Base-by-base conservation (phyloP, 1,139 yeast genomes). In the Yueomyces sp. region DNA sequence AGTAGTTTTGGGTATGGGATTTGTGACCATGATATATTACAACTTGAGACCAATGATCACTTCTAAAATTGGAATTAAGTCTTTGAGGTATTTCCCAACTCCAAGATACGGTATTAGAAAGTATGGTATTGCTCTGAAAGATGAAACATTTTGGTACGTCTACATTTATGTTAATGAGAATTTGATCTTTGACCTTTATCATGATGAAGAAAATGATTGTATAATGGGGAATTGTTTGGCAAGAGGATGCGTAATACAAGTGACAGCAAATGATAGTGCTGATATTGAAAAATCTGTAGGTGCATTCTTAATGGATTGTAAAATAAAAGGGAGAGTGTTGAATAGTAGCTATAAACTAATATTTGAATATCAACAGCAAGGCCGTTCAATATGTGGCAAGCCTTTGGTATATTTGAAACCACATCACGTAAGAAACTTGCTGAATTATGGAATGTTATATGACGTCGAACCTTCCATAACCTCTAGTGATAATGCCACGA, bases 1-100 rank as follows among this genome's bases (percentile, higher is more conserved):
- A 19, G 49, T 70, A 46, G 70, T 78, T 7, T 77, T 73, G 56
- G 93, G 93, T 26, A 79, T 79, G 82, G 89, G 89, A 0, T 75
- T 79, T 47, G 62, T 78, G 11, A 76, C 85, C 4, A 80, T 82
- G 1, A 65, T 77, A 3, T 81, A 81, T 49, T 64, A 68, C 36
- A 69, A 69, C 47, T 63, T 80, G 36, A 67, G 66, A 8, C 81
- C 87, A 1, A 65, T 69, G 30, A 58, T 81, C 38, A 69, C 71
- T 3, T 76, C 84, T 29, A 54, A 76, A 40, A 82, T 80, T 36
- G 93, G 93, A 0, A 67, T 81, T 51, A 74, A 73, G 56, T 58
- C 65, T 12, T 64, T 76, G 36, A 54, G 52, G 9, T 59, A 55
- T 48, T 50, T 52, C 9, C 57, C 60, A 3, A 49, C 56, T 3